These are phyloP conservation scores for Stephanodiscus minutulus DNA, from an alignment of 108 stramenopile species.

Conservation along the genomic window DNA sequence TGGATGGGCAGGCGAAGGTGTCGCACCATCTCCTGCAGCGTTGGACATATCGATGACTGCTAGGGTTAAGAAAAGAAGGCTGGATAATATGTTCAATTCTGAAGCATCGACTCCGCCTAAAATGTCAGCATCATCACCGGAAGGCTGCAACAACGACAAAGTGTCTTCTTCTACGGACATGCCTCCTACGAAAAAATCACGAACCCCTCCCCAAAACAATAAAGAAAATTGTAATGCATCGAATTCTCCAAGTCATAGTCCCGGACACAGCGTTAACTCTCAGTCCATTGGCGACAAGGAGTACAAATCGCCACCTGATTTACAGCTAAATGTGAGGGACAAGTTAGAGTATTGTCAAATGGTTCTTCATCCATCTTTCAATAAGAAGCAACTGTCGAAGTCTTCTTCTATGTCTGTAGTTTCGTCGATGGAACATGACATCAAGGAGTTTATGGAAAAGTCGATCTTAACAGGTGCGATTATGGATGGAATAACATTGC, in stretches of 20 bases:
- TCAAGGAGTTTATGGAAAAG: slow-evolving; percentile 35
- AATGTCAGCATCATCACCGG: neutral
- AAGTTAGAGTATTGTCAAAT: slow-evolving; percentile 38
- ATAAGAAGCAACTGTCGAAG: slow-evolving; percentile 20
- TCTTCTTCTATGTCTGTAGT: slow-evolving; percentile 14
- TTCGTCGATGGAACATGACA: slow-evolving; percentile 14
- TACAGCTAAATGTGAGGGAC: slow-evolving; percentile 17
- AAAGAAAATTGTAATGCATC: neutral
- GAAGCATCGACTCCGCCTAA: neutral
- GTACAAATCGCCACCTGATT: slow-evolving; percentile 13
- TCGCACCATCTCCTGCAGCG: neutral
- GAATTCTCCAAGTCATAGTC: neutral
- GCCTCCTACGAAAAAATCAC: slow-evolving; percentile 7
- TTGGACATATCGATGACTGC: neutral
- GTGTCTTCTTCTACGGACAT: neutral
- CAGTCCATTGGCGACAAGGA: slow-evolving; percentile 12
- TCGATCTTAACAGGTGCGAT: slow-evolving; percentile 17
- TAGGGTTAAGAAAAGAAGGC: slow-evolving; percentile 1
- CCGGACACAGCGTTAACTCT: neutral
- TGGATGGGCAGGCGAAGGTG: slow-evolving; percentile 25
- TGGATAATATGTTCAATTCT: neutral
- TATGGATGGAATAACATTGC: slow-evolving; percentile 12
- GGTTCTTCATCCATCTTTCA: slow-evolving; percentile 33
- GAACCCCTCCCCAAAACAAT: slow-evolving; percentile 15
- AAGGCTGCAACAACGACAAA: neutral